phyloP scores from a whole-genome alignment of 805 yeast genomes.

The Nakazawaea wickerhamii region DNA sequence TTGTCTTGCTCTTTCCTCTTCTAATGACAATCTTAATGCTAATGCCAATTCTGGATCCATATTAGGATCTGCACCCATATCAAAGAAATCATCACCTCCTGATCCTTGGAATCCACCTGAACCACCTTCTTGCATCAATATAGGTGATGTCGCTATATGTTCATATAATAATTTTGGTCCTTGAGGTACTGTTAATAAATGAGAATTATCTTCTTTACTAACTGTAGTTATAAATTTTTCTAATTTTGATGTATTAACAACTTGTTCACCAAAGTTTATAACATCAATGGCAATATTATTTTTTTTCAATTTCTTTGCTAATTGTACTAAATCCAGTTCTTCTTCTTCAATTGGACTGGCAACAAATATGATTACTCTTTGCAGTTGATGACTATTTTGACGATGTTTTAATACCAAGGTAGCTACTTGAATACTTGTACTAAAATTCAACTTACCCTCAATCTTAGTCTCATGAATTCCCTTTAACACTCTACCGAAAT shows the following conservation, averaged over 20 bases:
- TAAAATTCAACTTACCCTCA: constrained; percentile 60
- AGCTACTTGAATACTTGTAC: constrained; percentile 90
- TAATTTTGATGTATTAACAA: constrained; percentile 66
- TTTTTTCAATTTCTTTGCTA: constrained; percentile 91
- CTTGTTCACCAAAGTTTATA: constrained; percentile 88
- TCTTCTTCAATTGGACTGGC: constrained; percentile 77
- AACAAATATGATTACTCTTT: constrained; percentile 83
- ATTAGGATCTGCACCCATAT: constrained; percentile 74
- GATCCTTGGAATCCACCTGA: constrained; percentile 39
- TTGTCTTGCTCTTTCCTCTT: constrained; percentile 91
- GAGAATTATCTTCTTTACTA: constrained; percentile 73
- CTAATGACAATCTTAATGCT: constrained; percentile 90
- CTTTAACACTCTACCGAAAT: constrained; percentile 76
- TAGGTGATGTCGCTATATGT: constrained; percentile 69
- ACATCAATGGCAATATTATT: constrained; percentile 87
- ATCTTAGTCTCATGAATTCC: constrained; percentile 80
- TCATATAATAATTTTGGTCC: constrained; percentile 84
- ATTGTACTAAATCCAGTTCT: constrained; percentile 66
- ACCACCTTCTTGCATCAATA: constrained; percentile 62
- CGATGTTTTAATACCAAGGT: constrained; percentile 92
- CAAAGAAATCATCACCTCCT: constrained; percentile 47
- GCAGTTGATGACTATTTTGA: constrained; percentile 88
- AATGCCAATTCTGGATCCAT: constrained; percentile 97
- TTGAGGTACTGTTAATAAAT: constrained; percentile 81
- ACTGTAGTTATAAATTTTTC: constrained; percentile 73